These are phyloP conservation scores for Trichophyton mentagrophytes DNA, from an alignment of 2,329 filamentous ascomycete species.

Conservation along the genomic window DNA sequence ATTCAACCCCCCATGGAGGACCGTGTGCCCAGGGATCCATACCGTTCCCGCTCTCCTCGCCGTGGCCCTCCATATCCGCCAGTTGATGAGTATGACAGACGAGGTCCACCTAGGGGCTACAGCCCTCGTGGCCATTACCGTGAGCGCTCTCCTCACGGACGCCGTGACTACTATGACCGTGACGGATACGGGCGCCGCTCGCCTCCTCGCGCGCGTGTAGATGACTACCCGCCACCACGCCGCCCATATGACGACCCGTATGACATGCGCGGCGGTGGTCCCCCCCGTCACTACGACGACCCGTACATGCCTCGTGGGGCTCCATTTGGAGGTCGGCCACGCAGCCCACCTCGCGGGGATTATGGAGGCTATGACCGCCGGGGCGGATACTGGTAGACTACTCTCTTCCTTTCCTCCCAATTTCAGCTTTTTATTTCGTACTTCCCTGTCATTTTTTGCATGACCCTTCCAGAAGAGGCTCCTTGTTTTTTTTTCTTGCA, in stretches of 20 bases:
- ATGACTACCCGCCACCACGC: slow-evolving; percentile 57
- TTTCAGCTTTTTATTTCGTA: slow-evolving; percentile 12
- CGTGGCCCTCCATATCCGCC: slow-evolving; percentile 46
- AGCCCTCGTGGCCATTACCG: slow-evolving; percentile 78
- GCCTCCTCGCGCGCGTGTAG: slow-evolving; percentile 51
- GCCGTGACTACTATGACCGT: slow-evolving; percentile 79
- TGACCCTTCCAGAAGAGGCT: not conserved
- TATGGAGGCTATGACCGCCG: slow-evolving; percentile 34
- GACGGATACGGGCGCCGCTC: slow-evolving; percentile 64
- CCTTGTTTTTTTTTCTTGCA: slow-evolving; percentile 3
- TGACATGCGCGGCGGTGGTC: slow-evolving; percentile 33
- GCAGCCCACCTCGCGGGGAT: slow-evolving; percentile 27
- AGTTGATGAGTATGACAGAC: slow-evolving; percentile 70
- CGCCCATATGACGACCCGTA: slow-evolving; percentile 50
- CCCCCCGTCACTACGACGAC: slow-evolving; percentile 45
- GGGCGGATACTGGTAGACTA: slow-evolving; percentile 31
- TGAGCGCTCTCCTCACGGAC: slow-evolving; percentile 63
- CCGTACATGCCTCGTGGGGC: slow-evolving; percentile 43
- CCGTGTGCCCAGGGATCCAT: slow-evolving; percentile 53
- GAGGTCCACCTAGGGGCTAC: slow-evolving; percentile 68
- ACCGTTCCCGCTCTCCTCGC: slow-evolving; percentile 70
- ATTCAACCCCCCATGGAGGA: slow-evolving; percentile 54
- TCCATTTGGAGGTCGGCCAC: slow-evolving; percentile 38
- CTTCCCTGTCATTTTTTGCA: not conserved
- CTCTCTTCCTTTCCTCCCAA: slow-evolving; percentile 18